Conservation (phyloP, 2,329 filamentous ascomycete genomes). For the Chaetomium sp. region DNA sequence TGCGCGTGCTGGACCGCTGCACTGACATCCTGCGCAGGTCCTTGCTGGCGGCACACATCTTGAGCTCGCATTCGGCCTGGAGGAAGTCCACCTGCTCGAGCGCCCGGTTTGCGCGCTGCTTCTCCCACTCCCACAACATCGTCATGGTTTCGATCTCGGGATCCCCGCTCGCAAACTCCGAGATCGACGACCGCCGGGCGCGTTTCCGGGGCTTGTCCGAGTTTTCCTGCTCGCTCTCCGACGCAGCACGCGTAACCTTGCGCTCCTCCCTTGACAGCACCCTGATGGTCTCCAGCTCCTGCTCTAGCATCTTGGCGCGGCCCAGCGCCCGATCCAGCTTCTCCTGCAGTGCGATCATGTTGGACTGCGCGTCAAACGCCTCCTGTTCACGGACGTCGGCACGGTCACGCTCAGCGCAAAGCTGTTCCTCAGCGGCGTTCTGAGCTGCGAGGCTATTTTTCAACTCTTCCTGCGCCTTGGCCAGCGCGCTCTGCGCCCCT, state of each 20-base stretch:
- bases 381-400: slow-evolving; percentile 59
- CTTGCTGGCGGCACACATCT: slow-evolving; percentile 56
- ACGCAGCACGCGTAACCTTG: slow-evolving; percentile 59
- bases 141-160: slow-evolving; percentile 53
- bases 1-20: slow-evolving; percentile 28
- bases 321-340: slow-evolving; percentile 59
- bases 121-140: slow-evolving; percentile 48
- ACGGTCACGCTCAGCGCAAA: slow-evolving; percentile 58
- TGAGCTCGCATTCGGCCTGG: slow-evolving; percentile 65
- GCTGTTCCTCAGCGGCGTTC: slow-evolving; percentile 50
- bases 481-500: slow-evolving; percentile 60
- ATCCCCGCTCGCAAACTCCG: slow-evolving; percentile 23
- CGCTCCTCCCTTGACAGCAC: slow-evolving; percentile 67
- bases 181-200: slow-evolving; percentile 45
- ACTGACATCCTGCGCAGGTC: slow-evolving; percentile 26
- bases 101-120: slow-evolving; percentile 60
- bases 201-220: slow-evolving; percentile 57
- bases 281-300: slow-evolving; percentile 69
- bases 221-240: slow-evolving; percentile 46
- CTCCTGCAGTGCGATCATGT: slow-evolving; percentile 58
- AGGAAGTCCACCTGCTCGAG: slow-evolving; percentile 70
- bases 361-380: slow-evolving; percentile 60
- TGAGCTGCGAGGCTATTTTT: slow-evolving; percentile 52
- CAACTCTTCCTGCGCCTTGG: slow-evolving; percentile 69
- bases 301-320: slow-evolving; percentile 58